Evolutionary conservation across 2,329 filamentous ascomycete species (phyloP), one percentile per base, ranked within the genome.

Genomic region (Xylariaceae sp.): DNA sequence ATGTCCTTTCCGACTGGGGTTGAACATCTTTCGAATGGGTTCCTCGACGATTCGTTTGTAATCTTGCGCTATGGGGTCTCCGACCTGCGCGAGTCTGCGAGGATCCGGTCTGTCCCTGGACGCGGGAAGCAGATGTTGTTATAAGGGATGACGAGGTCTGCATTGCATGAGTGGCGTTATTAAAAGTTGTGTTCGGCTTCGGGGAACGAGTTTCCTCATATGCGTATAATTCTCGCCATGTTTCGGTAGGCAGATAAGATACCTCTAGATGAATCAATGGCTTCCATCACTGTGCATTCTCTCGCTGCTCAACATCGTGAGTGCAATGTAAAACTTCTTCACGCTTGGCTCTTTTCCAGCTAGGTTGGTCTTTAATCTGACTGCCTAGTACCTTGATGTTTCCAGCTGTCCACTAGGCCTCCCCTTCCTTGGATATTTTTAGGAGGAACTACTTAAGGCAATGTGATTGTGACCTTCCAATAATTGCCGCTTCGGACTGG

Each of bases 141-240:
- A 66, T 59, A 76, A 70, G 77, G 78, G 75, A 81, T 81, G 79
- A 81, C 73, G 77, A 78, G 77, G 75, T 75, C 75, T 78, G 70
- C 73, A 77, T 78, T 81, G 79, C 78, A 80, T 81, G 68, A 72
- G 70, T 70, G 78, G 80, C 79, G 79, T 78, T 75, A 61, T 21
- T 64, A 72, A 74, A 75, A 78, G 72, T 70, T 67, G 61, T 19
- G 40, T 55, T 51, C 23, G 48, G 24, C 39, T 58, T 54, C 26
- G 48, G 49, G 46, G 51, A 52, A 40, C 12, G 21, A 11, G 12
- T 53, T 34, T 55, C 47, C n/a, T n/a, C n/a, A 19, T 60, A 8
- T 46, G 16, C 23, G 41, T 54, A 50, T 40, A 19, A 31, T 31
- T 24, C 19, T 28, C 46, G 31, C 49, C 26, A 33, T 33, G 21